These are phyloP conservation scores for Paecilomyces niveus DNA, from an alignment of 2,329 filamentous ascomycete species.

Conservation along the genomic window DNA sequence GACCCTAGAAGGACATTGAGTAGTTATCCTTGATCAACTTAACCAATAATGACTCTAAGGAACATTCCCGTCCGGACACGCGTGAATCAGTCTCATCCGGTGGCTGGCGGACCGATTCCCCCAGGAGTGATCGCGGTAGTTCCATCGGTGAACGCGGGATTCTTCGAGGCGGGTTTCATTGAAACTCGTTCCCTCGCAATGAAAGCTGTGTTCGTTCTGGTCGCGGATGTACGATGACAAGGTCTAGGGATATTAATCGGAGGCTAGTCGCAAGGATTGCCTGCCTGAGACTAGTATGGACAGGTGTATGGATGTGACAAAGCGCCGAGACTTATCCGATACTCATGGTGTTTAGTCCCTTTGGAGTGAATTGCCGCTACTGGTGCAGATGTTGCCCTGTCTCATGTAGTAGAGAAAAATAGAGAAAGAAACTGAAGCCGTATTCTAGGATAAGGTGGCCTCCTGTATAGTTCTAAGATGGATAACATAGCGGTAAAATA, in stretches of 20 bases:
- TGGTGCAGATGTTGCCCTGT: background rate
- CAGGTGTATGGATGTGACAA: background rate
- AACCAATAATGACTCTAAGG: too few relatives aligned
- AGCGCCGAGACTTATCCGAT: background rate
- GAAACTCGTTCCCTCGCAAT: too few relatives aligned
- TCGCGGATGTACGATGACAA: background rate
- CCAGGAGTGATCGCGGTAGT: too few relatives aligned
- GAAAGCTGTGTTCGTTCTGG: too few relatives aligned
- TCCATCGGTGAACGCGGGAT: background rate
- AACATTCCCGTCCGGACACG: background rate
- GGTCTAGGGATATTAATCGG: background rate
- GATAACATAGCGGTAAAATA: too few relatives aligned
- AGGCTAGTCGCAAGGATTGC: background rate
- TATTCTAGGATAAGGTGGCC: too few relatives aligned
- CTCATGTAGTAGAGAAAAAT: background rate
- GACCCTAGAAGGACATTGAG: background rate
- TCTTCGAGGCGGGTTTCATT: background rate
- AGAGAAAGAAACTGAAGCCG: too few relatives aligned
- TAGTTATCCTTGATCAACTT: too few relatives aligned
- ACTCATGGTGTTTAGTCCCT: background rate
- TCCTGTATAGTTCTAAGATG: too few relatives aligned
- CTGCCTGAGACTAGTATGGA: background rate
- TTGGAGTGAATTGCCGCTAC: background rate
- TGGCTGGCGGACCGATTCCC: background rate
- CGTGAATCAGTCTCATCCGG: background rate